Evolutionary conservation across 257 asterid species (phyloP).

Genomic region (Solanum pennellii): DNA sequence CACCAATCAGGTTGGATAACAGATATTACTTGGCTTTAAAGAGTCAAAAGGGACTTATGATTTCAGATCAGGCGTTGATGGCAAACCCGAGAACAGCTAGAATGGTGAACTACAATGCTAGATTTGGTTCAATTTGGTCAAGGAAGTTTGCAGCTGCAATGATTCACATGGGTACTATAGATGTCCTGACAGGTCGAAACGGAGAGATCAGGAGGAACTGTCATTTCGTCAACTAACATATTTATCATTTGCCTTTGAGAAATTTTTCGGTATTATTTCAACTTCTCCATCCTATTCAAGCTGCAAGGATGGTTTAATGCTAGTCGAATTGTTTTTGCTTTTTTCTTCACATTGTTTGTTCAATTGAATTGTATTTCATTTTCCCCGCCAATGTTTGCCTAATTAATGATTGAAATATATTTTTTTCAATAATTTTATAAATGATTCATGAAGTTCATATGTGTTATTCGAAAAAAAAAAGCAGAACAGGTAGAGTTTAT

Average conservation of each 20-base stretch:
- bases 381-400: not conserved
- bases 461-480: too few species aligned
- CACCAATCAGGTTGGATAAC: conserved; percentile 2
- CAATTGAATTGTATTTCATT: not conserved
- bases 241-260: not conserved
- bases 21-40: not conserved
- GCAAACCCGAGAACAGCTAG: not conserved
- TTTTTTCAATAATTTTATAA: not conserved
- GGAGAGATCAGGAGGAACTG: not conserved
- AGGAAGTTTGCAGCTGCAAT: not conserved
- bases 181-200: not conserved
- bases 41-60: conserved; percentile 3
- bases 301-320: not conserved
- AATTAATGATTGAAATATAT: too few species aligned
- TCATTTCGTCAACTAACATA: not conserved
- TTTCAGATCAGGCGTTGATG: not conserved
- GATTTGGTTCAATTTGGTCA: not conserved
- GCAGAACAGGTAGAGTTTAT: too few species aligned
- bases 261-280: not conserved
- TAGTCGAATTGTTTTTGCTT: not conserved
- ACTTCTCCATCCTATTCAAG: not conserved
- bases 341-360: not conserved
- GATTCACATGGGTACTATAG: not conserved
- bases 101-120: not conserved
- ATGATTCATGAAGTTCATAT: not conserved